Percentiles rank a stretch among this genome's conserved stretches.
Conservation (phyloP, 2,329 filamentous ascomycete species). For the Pseudogymnoascus sp. region DNA sequence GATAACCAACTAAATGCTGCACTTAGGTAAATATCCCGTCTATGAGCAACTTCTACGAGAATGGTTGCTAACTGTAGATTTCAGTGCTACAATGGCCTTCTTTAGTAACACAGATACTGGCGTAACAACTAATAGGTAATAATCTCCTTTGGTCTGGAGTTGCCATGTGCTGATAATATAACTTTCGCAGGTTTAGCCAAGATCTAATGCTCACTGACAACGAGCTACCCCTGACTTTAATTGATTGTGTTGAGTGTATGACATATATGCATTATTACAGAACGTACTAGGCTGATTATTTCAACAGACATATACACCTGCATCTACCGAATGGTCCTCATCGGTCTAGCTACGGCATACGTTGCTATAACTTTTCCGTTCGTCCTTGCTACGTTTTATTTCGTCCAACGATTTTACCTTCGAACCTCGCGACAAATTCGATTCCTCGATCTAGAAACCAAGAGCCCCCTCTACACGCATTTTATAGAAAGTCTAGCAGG, state of each 20-base stretch:
- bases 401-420: constrained; percentile 37
- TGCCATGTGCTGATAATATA: neutral
- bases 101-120: constrained; percentile 19
- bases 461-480: constrained; percentile 40
- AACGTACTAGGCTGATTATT: neutral
- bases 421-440: constrained; percentile 45
- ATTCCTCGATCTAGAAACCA: constrained; percentile 39
- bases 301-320: neutral
- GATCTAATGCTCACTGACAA: constrained; percentile 25
- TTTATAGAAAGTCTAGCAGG: constrained; percentile 41
- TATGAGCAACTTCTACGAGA: neutral
- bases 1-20: neutral
- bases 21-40: neutral
- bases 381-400: constrained; percentile 15
- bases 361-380: constrained; percentile 21
- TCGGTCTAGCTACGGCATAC: constrained; percentile 28
- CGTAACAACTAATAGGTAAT: constrained; percentile 16
- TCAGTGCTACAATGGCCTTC: constrained; percentile 11
- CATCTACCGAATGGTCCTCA: constrained; percentile 30
- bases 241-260: constrained; percentile 12
- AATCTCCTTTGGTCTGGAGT: neutral
- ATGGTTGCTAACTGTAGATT: neutral
- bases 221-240: constrained; percentile 20
- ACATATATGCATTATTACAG: neutral
- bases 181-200: constrained; percentile 17